Evolutionary conservation across 1,284 basidiomycete genomes (phyloP).

Genomic region (Paramarasmius palmivorus): DNA sequence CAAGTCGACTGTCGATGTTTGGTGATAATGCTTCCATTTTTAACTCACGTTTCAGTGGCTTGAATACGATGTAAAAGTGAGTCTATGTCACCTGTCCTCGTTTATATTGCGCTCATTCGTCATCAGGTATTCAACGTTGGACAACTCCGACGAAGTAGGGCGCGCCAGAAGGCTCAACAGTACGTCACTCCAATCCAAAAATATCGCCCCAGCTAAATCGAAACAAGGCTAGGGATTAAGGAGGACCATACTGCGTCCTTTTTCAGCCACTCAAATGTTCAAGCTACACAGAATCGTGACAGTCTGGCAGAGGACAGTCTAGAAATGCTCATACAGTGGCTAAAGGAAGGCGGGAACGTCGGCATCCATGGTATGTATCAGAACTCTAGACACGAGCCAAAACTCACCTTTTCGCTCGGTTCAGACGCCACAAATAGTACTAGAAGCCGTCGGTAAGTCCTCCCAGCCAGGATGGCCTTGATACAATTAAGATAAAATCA

Average conservation of each 20-base stretch:
- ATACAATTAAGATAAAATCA: neutral
- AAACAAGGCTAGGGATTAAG: slow-evolving; percentile 71
- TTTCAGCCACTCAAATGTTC: slow-evolving; percentile 87
- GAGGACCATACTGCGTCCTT: slow-evolving; percentile 92
- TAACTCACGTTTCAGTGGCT: slow-evolving; percentile 73
- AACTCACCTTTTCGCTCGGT: slow-evolving; percentile 3
- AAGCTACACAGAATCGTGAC: slow-evolving; percentile 81
- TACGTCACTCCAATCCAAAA: slow-evolving; percentile 33
- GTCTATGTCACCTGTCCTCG: slow-evolving; percentile 2
- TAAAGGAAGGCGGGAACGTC: slow-evolving; percentile 95
- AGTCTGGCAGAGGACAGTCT: slow-evolving; percentile 89
- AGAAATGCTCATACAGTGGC: slow-evolving; percentile 93
- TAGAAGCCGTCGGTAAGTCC: slow-evolving; percentile 60
- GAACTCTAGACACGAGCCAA: neutral
- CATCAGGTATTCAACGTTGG: slow-evolving; percentile 96
- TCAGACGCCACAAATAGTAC: slow-evolving; percentile 31
- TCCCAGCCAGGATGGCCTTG: slow-evolving; percentile 3
- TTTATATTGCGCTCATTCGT: slow-evolving; percentile 5
- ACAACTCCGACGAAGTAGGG: slow-evolving; percentile 88
- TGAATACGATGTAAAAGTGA: slow-evolving; percentile 94
- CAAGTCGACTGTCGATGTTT: slow-evolving; percentile 23
- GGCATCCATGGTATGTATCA: slow-evolving; percentile 85
- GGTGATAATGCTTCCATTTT: neutral
- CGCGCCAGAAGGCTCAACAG: slow-evolving; percentile 76
- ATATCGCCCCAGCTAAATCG: slow-evolving; percentile 8